A percentile compares a stretch with the other conserved stretches of the same genome.
These are phyloP conservation scores for Acanthamoeba castellanii DNA, from an alignment of 208 protist species.

Conservation along the genomic window DNA sequence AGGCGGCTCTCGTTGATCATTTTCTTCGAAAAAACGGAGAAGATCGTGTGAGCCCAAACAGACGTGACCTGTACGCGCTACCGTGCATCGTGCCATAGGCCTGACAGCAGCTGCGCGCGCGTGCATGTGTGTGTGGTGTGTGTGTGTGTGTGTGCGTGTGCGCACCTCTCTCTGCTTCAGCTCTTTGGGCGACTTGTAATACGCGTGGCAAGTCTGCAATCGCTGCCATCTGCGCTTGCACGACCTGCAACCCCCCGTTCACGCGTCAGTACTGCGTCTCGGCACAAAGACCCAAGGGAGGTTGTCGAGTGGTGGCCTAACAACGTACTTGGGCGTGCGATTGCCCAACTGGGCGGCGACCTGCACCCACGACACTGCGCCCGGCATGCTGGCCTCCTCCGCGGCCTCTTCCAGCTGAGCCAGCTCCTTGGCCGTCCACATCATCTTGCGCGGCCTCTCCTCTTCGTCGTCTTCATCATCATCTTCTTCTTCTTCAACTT, in stretches of 20 bases:
- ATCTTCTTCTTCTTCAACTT: background rate
- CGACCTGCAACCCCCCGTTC: background rate
- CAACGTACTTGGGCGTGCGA: constrained; percentile 11
- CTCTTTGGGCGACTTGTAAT: constrained; percentile 45
- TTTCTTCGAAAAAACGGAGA: background rate
- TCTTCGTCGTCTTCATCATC: background rate
- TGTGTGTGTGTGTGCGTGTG: too few relatives aligned
- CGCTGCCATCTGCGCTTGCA: constrained; percentile 25
- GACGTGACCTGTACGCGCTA: too few relatives aligned
- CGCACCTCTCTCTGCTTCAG: background rate
- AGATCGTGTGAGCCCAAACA: background rate
- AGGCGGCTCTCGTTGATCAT: constrained; percentile 5
- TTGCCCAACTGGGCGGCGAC: background rate
- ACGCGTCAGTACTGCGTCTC: background rate
- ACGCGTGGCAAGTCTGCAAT: background rate
- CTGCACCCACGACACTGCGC: background rate
- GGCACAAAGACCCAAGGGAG: background rate
- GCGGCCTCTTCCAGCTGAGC: background rate
- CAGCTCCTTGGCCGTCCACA: background rate
- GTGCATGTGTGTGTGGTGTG: background rate
- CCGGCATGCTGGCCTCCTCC: background rate
- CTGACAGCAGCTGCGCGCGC: background rate
- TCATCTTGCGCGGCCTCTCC: background rate
- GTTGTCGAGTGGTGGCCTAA: background rate
- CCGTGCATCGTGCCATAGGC: too few relatives aligned